Evolutionary conservation across 345 rosid species (phyloP), one percentile per base, ranked within the genome.

Genomic region (Noccaea caerulescens): DNA sequence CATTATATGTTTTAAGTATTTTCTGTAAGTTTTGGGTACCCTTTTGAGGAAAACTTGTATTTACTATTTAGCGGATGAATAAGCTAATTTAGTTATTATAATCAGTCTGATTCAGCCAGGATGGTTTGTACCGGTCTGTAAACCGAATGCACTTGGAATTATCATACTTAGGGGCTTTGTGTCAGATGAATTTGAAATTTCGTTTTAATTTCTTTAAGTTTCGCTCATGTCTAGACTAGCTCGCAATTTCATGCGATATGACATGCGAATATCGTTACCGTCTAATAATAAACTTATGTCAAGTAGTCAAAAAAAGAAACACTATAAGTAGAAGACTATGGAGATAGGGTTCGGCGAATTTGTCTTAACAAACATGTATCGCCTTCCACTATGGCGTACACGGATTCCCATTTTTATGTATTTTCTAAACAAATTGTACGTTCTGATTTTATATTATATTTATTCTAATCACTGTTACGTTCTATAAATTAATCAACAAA

Each of bases 291-390:
- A 45, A 14, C 34, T 25, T 13, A n/a, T 39, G 61, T 13, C 32
- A 53, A 53, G 52, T 43, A 63, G 76, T 63, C 47, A 42, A 63
- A 54, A 34, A 44, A 44, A 64, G 32, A 43, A 72, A 55, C n/a
- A 57, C 43, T 63, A 72, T 14, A 54, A 14, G 76, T 25, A 63
- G 68, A 67, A 67, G 73, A 51, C 77, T 73, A 66, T 13, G 39
- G 33, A 59, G 9, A 12, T 75, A 75, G 78, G 36, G n/a, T 75
- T 53, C 78, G 78, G 78, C 78, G 78, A 60, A 68, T 44, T 59
- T 60, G 73, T 75, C 78, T 75, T 68, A 68, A 68, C 78, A 66
- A 68, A 52, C 78, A 67, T 74, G 78, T 68, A 60, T 75, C 73
- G 27, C 69, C 58, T 75, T 75, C 68, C 73, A 59, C 55, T 50